These are phyloP conservation scores for Mucor indicus DNA, from an alignment of 371 early-diverging fungal genomes.

Conservation along the genomic window DNA sequence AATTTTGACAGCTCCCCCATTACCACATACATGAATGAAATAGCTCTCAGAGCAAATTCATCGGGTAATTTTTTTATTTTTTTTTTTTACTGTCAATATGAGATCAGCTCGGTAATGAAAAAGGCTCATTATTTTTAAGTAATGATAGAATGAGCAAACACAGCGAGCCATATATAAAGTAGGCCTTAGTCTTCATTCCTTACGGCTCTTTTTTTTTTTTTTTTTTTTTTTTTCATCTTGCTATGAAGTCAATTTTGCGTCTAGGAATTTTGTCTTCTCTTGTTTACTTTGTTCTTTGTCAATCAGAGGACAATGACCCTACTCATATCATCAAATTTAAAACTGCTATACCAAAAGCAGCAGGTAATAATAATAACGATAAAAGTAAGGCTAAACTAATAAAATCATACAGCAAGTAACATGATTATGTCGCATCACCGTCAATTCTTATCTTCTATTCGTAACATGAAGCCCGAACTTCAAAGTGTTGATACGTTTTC, in stretches of 20 bases:
- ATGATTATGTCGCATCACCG: conserved; percentile 12
- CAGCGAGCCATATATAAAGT: conserved; percentile 1
- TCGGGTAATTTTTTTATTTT: too few relatives aligned
- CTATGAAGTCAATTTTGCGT: conserved; percentile 6
- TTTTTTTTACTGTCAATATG: too few relatives aligned
- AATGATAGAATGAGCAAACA: too few relatives aligned
- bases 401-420: conserved; percentile 1
- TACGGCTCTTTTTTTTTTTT: too few relatives aligned
- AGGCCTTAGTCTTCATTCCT: not conserved
- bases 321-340: conserved; percentile 26
- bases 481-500: not conserved
- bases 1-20: too few relatives aligned
- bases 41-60: too few relatives aligned
- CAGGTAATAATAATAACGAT: conserved; percentile 5
- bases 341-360: conserved; percentile 1
- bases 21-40: too few relatives aligned
- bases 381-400: not conserved
- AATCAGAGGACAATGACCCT: conserved; percentile 10
- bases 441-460: conserved; percentile 12
- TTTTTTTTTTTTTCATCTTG: too few relatives aligned
- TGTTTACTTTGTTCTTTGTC: conserved; percentile 1
- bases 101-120: too few relatives aligned
- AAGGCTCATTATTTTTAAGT: too few relatives aligned
- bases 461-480: not conserved
- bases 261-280: conserved; percentile 6